A percentile compares a stretch with the other conserved stretches of the same genome.
phyloP scores from a whole-genome alignment of 2,329 filamentous ascomycete species.

The Daldinia sp. region DNA sequence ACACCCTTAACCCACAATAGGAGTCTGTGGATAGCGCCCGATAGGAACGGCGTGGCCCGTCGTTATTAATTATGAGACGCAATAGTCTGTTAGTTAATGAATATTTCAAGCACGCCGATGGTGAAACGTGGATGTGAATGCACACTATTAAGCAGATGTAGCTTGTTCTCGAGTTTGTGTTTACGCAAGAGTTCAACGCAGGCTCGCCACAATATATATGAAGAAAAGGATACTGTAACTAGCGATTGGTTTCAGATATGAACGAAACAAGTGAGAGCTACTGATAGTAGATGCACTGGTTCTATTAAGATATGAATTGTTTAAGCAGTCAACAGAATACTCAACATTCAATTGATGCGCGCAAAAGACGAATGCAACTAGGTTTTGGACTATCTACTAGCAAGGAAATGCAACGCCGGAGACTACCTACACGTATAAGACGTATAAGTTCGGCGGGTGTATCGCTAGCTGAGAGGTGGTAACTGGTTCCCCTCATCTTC shows the following conservation, averaged over 20 bases:
- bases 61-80: no score
- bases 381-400: neutral
- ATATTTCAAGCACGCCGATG: no score
- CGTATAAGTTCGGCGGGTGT: neutral
- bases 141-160: neutral
- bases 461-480: neutral
- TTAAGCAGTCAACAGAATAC: neutral
- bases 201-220: no score
- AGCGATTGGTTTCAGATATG: no score
- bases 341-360: neutral
- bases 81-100: no score
- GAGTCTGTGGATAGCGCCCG: neutral
- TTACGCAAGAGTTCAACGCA: no score
- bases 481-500: conserved; percentile 54
- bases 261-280: neutral
- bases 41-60: no score
- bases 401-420: neutral
- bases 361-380: neutral
- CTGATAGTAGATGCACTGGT: neutral
- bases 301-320: neutral
- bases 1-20: neutral
- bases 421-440: no score
- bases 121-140: no score
- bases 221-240: no score
- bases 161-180: neutral